Base-by-base conservation (phyloP, 306 rosid species). In the Canavalia gladiata region DNA sequence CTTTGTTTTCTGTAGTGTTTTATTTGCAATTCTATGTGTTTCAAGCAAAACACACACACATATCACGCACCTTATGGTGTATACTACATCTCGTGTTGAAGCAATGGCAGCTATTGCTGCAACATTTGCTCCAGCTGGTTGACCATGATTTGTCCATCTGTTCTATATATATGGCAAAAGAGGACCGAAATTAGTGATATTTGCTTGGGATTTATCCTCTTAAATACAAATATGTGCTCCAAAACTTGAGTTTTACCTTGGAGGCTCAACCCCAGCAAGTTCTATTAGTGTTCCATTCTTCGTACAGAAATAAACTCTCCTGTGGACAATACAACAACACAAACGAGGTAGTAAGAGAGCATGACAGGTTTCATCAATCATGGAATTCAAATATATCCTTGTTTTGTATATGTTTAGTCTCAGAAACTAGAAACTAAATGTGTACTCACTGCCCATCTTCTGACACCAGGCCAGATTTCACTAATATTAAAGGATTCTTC, bases 111-210 rank as follows among this genome's bases (percentile, higher is more conserved):
- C 95, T 56, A 95, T 86, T 34, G 92, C 95, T 49, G 98, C 98
- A 51, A 92, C 95, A 88, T 95, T 82, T 62, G 98, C 97, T 50
- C 97, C 97, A 3, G 94, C 91, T 33, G 98, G 98, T 75, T 78
- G 94, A 58, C 95, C 94, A 89, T 89, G 95, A 88, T 86, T 86
- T 82, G 75, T 78, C 98, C 97, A 95, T 90, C 98, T 95, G 97
- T 81, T 92, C 91, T 90, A 89, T 72, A 84, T 86, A 84, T 69
- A 60, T 46, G 81, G 79, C 81, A 80, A 72, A 81, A 82, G 29
- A 66, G 47, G 84, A 83, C 77, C 83, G 68, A 84, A 89, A 79
- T 90, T 83, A 83, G 89, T 77, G 72, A 80, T 88, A 74, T 81
- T 75, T 63, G 76, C 57, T 75, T 82, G 64, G 68, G 74, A 79